A percentile compares a stretch with the other conserved stretches of the same genome.
phyloP scores from a whole-genome alignment of 148 eudicot species.

The Dianthus caryophyllus region DNA sequence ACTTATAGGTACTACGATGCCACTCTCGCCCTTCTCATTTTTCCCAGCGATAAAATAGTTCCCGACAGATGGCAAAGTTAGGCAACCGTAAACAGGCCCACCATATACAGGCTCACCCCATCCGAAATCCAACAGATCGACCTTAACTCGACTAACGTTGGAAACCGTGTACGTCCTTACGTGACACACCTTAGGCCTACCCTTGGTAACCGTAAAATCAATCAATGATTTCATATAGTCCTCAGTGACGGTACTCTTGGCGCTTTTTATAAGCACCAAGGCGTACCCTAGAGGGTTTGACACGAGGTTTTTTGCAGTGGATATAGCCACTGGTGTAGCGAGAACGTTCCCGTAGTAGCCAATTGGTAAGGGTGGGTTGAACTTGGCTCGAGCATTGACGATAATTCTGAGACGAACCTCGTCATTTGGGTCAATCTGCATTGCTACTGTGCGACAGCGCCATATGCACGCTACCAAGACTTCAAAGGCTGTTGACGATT shows the following conservation, averaged over 20 bases:
- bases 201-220: not conserved
- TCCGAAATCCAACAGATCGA: not conserved
- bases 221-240: conserved; percentile 1
- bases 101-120: not conserved
- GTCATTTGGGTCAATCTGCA: not conserved
- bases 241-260: not conserved
- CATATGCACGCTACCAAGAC: not conserved
- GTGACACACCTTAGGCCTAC: not conserved
- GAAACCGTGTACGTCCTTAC: not conserved
- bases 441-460: conserved; percentile 11
- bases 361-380: not conserved
- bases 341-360: conserved; percentile 7
- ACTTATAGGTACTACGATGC: conserved; percentile 3
- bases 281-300: not conserved
- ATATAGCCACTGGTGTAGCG: not conserved
- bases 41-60: not conserved
- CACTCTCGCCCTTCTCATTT: conserved; percentile 1
- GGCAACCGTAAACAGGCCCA: not conserved
- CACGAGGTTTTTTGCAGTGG: not conserved
- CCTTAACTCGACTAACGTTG: not conserved
- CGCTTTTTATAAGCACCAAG: conserved; percentile 2
- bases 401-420: not conserved
- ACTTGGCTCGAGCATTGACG: not conserved
- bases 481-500: conserved; percentile 4
- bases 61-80: not conserved